Evolutionary conservation across 2,329 filamentous ascomycete species (phyloP), one percentile per base, ranked within the genome.

Genomic region (Phialemonium atrogriseum): DNA sequence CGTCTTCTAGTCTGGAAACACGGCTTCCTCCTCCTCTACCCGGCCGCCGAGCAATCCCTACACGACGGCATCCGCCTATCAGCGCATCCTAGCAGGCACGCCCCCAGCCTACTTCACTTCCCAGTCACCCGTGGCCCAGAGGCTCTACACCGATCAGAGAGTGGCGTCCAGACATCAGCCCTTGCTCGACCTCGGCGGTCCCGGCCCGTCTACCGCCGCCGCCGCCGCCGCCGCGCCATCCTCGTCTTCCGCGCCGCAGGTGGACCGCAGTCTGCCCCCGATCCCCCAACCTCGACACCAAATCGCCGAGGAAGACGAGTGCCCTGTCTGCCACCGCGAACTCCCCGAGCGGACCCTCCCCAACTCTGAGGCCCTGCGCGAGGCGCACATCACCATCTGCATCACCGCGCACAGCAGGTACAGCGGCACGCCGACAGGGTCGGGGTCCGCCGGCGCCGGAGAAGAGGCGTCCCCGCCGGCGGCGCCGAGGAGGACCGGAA

Each of bases 261-360:
- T n/a, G n/a, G 37, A 37, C 16, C 44, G 39, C 20, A 43, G 37
- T 18, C 41, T 43, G 23, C 60, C 56, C 15, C 58, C 54, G 17
- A 47, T 56, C 22, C 62, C 58, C 1, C 53, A 51, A 16, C 62
- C 58, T 4, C 64, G 62, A 9, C 66, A 60, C 2, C 72, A 69
- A 34, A 66, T 72, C 46, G 63, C 67, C 5, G 84, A 88, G 50
- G 83, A 87, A 48, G 83, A 88, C 49, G 80, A 85, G 46, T 89
- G 84, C 39, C 83, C 83, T 1, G 71, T 88, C 26, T 89, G 84
- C 45, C 81, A 84, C 47, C 58, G 64, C 22, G 80, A 86, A 54
- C 64, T 87, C 4, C 81, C 83, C 1, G 68, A 73, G 2, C 61
- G 64, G 12, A 53, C 51, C 5, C 59, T 78, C 3, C 52, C 65